Conservation (phyloP, 768 basidiomycete species). For the Crepidotus variabilis region DNA sequence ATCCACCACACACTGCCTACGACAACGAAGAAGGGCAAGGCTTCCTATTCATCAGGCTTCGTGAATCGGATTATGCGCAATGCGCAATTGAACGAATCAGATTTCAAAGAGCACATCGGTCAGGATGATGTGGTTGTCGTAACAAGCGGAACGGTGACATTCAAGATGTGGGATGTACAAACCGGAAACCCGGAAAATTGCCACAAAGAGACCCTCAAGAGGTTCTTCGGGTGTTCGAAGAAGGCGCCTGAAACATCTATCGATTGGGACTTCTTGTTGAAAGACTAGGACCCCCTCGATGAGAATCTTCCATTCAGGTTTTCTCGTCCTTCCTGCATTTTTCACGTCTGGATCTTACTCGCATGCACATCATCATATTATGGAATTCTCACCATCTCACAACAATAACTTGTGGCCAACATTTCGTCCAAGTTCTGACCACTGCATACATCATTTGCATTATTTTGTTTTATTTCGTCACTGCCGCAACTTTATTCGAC, state of each 20-base stretch:
- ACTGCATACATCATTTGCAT: neutral
- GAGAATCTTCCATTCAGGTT: conserved; percentile 10
- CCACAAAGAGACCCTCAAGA: conserved; percentile 59
- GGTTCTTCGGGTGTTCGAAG: conserved; percentile 57
- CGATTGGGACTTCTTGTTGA: conserved; percentile 79
- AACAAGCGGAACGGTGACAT: conserved; percentile 58
- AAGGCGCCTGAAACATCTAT: conserved; percentile 54
- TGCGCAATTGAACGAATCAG: conserved; percentile 41
- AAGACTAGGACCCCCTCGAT: conserved; percentile 41
- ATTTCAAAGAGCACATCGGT: conserved; percentile 20
- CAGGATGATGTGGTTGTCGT: conserved; percentile 63
- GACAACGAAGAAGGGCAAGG: conserved; percentile 26
- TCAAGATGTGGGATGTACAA: conserved; percentile 79
- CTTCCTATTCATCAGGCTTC: conserved; percentile 68
- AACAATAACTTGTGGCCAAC: neutral
- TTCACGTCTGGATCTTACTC: neutral
- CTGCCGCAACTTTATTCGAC: neutral
- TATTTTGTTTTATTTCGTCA: neutral
- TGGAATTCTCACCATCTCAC: neutral
- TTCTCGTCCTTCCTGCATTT: neutral
- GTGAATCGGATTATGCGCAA: conserved; percentile 61
- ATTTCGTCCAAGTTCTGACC: neutral
- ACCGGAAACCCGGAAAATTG: conserved; percentile 59
- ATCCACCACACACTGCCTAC: conserved; percentile 40
- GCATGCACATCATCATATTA: neutral